phyloP scores from a whole-genome alignment of 345 rosid species.

The Eucalyptus pumila region DNA sequence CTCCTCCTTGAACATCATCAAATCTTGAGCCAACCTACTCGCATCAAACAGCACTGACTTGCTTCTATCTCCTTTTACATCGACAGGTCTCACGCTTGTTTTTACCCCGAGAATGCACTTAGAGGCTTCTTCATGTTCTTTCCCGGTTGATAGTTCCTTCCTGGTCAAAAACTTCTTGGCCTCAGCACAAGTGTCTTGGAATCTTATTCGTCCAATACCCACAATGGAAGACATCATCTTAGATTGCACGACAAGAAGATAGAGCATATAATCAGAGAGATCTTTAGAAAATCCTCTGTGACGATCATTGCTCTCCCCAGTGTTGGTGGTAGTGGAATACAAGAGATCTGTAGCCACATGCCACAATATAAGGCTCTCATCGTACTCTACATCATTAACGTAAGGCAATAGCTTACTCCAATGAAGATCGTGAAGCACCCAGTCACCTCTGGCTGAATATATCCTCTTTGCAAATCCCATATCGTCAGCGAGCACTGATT shows the following conservation, averaged over 20 bases:
- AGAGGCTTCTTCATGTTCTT: neutral
- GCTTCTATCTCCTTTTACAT: constrained; percentile 50
- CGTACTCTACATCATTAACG: constrained; percentile 15
- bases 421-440: constrained; percentile 17
- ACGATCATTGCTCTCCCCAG: neutral
- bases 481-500: constrained; percentile 24
- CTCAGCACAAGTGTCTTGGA: constrained; percentile 2
- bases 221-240: neutral
- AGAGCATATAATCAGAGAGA: neutral
- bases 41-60: constrained; percentile 56
- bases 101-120: neutral
- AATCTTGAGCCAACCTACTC: constrained; percentile 40
- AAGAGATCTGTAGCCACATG: constrained; percentile 45
- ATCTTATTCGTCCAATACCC: neutral
- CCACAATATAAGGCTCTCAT: constrained; percentile 43
- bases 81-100: constrained; percentile 17
- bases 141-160: neutral
- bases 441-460: constrained; percentile 44
- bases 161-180: neutral
- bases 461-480: constrained; percentile 27
- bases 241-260: neutral
- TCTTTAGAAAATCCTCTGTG: neutral
- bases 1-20: neutral
- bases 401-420: constrained; percentile 9
- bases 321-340: neutral